phyloP scores from a whole-genome alignment of 176 grass and related monocot species.

The Aegilops sharonensis region DNA sequence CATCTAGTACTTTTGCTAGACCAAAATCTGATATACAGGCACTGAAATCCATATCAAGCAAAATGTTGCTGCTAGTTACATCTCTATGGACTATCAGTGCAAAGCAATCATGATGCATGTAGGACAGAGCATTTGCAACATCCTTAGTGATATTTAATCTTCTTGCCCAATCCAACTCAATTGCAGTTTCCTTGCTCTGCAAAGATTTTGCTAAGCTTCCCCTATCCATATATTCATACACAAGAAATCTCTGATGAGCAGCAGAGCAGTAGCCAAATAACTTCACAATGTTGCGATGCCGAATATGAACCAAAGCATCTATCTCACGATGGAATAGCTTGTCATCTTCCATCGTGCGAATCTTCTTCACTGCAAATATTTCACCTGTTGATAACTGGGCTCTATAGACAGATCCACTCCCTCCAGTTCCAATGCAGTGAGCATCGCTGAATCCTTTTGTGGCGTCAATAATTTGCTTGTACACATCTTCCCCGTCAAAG shows the following conservation, averaged over 20 bases:
- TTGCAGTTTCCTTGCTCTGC: neutral
- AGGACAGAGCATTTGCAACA: constrained; percentile 1
- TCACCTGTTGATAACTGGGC: neutral
- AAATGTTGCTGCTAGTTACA: constrained; percentile 7
- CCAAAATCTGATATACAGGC: constrained; percentile 6
- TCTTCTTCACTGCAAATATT: constrained; percentile 4
- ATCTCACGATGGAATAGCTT: neutral
- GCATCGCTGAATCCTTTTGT: neutral
- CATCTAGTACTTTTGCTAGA: neutral
- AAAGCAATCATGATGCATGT: constrained; percentile 4
- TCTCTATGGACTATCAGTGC: constrained; percentile 1
- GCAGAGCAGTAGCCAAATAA: neutral
- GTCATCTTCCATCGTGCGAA: neutral
- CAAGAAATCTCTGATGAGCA: neutral
- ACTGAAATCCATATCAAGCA: neutral
- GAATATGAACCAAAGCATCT: neutral
- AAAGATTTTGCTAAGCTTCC: constrained; percentile 1
- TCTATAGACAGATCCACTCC: neutral
- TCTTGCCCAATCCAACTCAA: constrained; percentile 1
- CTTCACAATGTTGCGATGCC: neutral
- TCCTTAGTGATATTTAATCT: constrained; percentile 4
- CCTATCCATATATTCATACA: constrained; percentile 10
- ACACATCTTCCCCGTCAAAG: constrained; percentile 2
- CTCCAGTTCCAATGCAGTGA: neutral
- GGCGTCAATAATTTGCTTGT: neutral